These are phyloP conservation scores for Canavalia gladiata DNA, from an alignment of 306 rosid genomes.

Conservation along the genomic window DNA sequence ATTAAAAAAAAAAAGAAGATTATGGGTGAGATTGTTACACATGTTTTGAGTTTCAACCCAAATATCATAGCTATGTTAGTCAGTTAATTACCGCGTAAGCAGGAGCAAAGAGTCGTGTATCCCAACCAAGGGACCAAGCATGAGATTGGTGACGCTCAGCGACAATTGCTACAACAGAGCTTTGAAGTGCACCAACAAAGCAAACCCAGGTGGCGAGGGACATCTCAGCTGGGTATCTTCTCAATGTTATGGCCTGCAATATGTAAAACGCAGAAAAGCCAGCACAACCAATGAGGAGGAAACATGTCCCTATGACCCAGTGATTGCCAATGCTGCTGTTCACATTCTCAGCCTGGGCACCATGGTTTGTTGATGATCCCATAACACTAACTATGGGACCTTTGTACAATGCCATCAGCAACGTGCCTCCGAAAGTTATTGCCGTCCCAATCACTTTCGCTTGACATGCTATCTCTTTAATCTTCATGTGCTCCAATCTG, in stretches of 20 bases:
- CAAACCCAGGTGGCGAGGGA: constrained; percentile 80
- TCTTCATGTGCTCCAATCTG: constrained; percentile 73
- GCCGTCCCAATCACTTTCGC: constrained; percentile 80
- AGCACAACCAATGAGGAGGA: constrained; percentile 72
- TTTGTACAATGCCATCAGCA: constrained; percentile 82
- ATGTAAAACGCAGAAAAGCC: constrained; percentile 77
- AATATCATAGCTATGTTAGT: too few relatives aligned
- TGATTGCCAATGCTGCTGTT: constrained; percentile 46
- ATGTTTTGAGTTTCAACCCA: too few relatives aligned
- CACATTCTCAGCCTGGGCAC: constrained; percentile 38
- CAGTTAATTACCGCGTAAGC: constrained; percentile 60
- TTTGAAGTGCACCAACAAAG: constrained; percentile 70
- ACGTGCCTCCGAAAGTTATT: constrained; percentile 79
- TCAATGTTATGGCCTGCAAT: constrained; percentile 71
- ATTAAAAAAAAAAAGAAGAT: background rate
- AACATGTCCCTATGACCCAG: constrained; percentile 67
- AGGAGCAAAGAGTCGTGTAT: constrained; percentile 67
- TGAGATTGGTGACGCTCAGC: constrained; percentile 59
- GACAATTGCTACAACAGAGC: constrained; percentile 57
- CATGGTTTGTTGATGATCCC: constrained; percentile 17
- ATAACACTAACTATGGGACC: constrained; percentile 62
- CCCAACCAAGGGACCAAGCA: constrained; percentile 75
- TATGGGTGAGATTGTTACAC: too few relatives aligned
- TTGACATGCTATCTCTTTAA: constrained; percentile 66
- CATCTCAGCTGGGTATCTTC: constrained; percentile 73